Base-by-base conservation (phyloP, 2,329 filamentous ascomycete genomes). In the Coniochaeta sp. region DNA sequence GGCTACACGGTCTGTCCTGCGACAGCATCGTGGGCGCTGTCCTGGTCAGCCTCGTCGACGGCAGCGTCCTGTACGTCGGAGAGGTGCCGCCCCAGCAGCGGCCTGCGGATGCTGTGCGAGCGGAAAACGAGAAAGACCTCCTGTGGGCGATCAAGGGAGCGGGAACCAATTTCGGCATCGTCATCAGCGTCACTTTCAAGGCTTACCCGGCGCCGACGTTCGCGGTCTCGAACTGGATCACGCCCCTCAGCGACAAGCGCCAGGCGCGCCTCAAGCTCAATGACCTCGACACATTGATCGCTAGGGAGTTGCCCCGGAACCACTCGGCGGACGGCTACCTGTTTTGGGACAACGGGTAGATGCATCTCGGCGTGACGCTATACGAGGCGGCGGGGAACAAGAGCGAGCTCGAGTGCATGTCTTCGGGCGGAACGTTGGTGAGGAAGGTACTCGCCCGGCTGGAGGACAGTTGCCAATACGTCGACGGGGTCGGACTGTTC, bases 21-120 rank as follows among this genome's bases (percentile, higher is more conserved):
- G 82, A 86, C 56, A 61, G 73, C 42, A 77, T 86, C 45, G 61
- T 84, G n/a, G 81, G 82, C 55, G 81, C 77, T 18, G 72, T 85
- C 2, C 12, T 85, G 24, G 73, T 85, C 62, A 76, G 74, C 56
- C 71, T 79, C 50, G 60, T 67, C 0, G 73, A 73, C 31, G 67
- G 73, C 27, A 53, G 74, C 35, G 48, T 79, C n/a, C 27, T 82
- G 22, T 76, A 58, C 58, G 58, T 83, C 28, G 82, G 82, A 22
- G 12, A 55, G 53, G 77, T 84, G 38, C 80, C 80, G 53, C 60
- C 20, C 4, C 55, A 73, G 55, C 60, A 78, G 55, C 62, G 49
- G 24, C 78, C 77, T 0, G 48, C 54, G 2, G 68, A 57, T 53
- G 66, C 75, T 1, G 53, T 74, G 12, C 68, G 67, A 22, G 69